A percentile compares a stretch with the other conserved stretches of the same genome.
phyloP scores from a whole-genome alignment of 192 early-diverging fungal species.

The Linnemannia schmuckeri region DNA sequence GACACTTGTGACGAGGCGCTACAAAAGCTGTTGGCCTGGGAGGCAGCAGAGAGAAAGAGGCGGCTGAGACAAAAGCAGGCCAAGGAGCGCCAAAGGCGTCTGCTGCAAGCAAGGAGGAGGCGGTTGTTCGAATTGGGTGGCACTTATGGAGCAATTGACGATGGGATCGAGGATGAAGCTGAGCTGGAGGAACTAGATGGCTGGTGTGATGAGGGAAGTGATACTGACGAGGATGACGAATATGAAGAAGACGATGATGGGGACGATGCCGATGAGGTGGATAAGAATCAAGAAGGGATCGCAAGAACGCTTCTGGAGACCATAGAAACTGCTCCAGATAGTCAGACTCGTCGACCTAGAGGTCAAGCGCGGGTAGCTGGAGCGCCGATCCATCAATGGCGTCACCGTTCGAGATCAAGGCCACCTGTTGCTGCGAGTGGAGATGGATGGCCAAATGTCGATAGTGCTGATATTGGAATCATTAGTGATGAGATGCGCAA shows the following conservation, averaged over 20 bases:
- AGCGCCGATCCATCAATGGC: background rate
- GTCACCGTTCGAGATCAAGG: background rate
- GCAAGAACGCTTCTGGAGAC: background rate
- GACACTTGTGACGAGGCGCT: conserved; percentile 17
- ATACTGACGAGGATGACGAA: background rate
- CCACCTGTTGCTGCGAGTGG: background rate
- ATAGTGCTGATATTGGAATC: background rate
- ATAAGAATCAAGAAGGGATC: background rate
- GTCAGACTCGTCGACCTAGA: background rate
- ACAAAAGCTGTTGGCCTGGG: conserved; percentile 4
- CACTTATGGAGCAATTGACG: conserved; percentile 16
- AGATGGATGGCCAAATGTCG: background rate
- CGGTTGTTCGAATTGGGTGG: conserved; percentile 7
- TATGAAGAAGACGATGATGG: background rate
- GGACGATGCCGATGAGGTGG: background rate
- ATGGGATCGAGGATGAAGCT: conserved; percentile 27
- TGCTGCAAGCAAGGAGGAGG: background rate
- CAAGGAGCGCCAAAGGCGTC: background rate
- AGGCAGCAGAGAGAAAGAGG: conserved; percentile 8
- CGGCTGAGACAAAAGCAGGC: background rate
- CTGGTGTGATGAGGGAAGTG: conserved; percentile 4
- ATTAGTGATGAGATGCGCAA: background rate
- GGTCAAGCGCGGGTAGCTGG: background rate
- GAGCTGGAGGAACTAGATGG: conserved; percentile 16
- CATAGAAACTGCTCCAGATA: background rate